Evolutionary conservation across 352 stramenopile genomes (phyloP).

Genomic region (Pythium chondricola): DNA sequence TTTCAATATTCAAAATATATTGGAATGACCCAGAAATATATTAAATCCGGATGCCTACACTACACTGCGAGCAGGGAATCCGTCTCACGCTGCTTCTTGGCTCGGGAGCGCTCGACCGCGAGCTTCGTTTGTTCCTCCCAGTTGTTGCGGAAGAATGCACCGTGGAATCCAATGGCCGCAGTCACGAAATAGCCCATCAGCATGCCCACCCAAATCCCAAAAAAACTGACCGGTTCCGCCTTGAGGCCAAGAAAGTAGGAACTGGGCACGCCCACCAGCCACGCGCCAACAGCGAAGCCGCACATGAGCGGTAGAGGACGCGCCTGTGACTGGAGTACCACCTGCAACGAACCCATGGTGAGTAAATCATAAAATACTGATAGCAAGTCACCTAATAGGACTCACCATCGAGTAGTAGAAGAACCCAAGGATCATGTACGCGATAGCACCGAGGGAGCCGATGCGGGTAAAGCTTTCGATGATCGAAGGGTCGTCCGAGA

Average conservation of each 20-base stretch:
- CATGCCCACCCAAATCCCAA: slow-evolving; percentile 74
- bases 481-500: slow-evolving; percentile 58
- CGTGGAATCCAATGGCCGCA: slow-evolving; percentile 53
- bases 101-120: slow-evolving; percentile 40
- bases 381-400: neutral
- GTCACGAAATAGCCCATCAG: slow-evolving; percentile 71
- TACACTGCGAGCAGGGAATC: slow-evolving; percentile 14
- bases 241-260: slow-evolving; percentile 66
- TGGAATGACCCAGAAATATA: too few species aligned
- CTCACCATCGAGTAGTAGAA: slow-evolving; percentile 76
- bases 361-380: neutral
- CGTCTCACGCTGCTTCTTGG: slow-evolving; percentile 15
- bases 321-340: slow-evolving; percentile 63
- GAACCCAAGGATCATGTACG: slow-evolving; percentile 68
- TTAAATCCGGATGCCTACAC: too few species aligned
- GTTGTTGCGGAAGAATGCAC: slow-evolving; percentile 50
- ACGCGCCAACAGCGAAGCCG: slow-evolving; percentile 53
- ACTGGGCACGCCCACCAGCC: slow-evolving; percentile 63
- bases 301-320: slow-evolving; percentile 45
- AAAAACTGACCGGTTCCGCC: slow-evolving; percentile 23
- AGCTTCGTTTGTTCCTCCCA: slow-evolving; percentile 49
- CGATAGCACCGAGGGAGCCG: slow-evolving; percentile 40
- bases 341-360: slow-evolving; percentile 21
- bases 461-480: slow-evolving; percentile 62
- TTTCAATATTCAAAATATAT: too few species aligned